Evolutionary conservation across 2,329 filamentous ascomycete species (phyloP), one percentile per base, ranked within the genome.

Genomic region (Scleromitrula shiraiana): DNA sequence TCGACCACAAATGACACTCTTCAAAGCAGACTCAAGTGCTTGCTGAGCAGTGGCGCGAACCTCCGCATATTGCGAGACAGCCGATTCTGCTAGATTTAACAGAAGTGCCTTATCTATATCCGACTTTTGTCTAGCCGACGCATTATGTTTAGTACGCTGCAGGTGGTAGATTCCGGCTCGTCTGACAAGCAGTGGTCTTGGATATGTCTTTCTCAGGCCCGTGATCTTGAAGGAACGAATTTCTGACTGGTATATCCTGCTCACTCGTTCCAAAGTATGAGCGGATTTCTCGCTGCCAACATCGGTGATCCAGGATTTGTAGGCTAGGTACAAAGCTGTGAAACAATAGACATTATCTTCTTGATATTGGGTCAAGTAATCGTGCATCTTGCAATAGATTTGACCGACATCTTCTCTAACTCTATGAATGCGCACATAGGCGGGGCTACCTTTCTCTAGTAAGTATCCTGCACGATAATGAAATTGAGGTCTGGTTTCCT

Each of bases 321-420:
- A 98, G 1, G 91, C 88, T 19, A 85, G 85, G 67, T 95, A 98
- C 2, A 98, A 69, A 0, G 90, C 82, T 20, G 89, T 95, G 68
- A 98, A 98, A 67, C 89, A 96, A 14, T 86, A 82, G 1, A 98
- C 93, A 63, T 98, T 93, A 62, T 98, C 93, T 64, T 97, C 88
- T 63, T 95, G 90, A 52, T 91, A 82, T 52, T 80, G 70, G 15
- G 80, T 83, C 50, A 98, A 70, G 69, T 96, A 98, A 2, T 74
- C 69, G 66, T 98, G 94, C 0, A 94, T 88, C 46, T 78, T 77
- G 54, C 93, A 91, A 20, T 98, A 71, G 1, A 91, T 76, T 58
- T 81, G 76, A 5, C 94, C 93, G 27, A 94, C 78, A 41, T 83
- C 76, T 52, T 91, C 84, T 29, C 93, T 85, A 39, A 95, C 74